Evolutionary conservation across 2,329 filamentous ascomycete genomes (phyloP).

Genomic region (Berkeleyomyces basicola): DNA sequence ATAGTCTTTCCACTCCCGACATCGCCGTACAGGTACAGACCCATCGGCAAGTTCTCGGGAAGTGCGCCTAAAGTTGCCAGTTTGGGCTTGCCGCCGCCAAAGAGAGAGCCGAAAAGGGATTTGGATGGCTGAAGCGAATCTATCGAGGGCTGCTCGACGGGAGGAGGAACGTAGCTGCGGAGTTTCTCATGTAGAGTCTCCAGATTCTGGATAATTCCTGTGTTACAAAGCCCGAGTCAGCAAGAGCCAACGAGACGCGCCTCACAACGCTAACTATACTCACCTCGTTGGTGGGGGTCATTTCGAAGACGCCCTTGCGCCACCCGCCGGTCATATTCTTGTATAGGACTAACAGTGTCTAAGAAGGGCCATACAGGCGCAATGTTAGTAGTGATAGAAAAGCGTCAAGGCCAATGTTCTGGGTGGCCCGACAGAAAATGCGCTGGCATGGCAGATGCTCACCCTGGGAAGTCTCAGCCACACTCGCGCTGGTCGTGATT

Average conservation of each 20-base stretch:
- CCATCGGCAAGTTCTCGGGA: constrained; percentile 61
- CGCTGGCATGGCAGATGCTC: not conserved
- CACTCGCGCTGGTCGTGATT: not conserved
- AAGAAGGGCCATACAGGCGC: not conserved
- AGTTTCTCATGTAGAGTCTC: constrained; percentile 82
- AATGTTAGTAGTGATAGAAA: not conserved
- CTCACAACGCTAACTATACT: constrained; percentile 15
- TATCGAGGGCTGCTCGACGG: constrained; percentile 60
- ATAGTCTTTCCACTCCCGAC: constrained; percentile 98
- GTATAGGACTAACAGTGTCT: constrained; percentile 47
- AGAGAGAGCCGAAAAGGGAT: constrained; percentile 44
- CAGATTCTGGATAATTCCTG: constrained; percentile 74
- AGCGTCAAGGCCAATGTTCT: no score
- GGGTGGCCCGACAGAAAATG: not conserved
- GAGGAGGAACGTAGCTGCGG: constrained; percentile 51
- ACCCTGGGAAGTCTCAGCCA: not conserved
- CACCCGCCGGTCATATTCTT: constrained; percentile 78
- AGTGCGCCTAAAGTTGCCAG: constrained; percentile 33
- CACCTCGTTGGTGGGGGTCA: constrained; percentile 81
- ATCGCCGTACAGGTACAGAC: constrained; percentile 89
- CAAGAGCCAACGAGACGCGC: not conserved
- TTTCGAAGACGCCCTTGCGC: constrained; percentile 57
- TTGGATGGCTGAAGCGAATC: constrained; percentile 45
- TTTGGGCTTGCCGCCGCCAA: constrained; percentile 29
- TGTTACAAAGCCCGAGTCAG: constrained; percentile 10